Base-by-base conservation (phyloP, 1,284 basidiomycete genomes). In the Tranzscheliella williamsii region DNA sequence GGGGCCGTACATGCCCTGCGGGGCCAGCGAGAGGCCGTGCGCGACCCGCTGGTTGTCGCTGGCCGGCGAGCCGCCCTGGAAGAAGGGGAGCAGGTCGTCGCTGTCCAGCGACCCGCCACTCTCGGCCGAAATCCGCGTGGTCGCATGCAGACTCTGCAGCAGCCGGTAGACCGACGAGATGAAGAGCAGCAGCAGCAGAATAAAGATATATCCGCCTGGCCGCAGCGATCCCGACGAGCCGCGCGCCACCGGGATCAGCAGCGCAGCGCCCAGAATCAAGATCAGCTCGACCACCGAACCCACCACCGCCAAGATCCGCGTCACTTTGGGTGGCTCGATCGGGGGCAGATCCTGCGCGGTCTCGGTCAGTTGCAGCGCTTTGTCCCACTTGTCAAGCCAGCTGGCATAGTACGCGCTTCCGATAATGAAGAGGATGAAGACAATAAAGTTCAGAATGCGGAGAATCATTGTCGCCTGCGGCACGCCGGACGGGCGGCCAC, bases 1-100 rank as follows among this genome's bases (percentile, higher is more conserved):
- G 9, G 66, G 63, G 18, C 53, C 57, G 43, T 68, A 68, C 66
- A 68, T 68, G 13, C 66, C 66, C 26, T 61, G 62, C 0, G 66
- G 62, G 1, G 62, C 66, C 2, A 68, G 16, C 5, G 32, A 34
- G 15, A 55, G 36, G 3, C 58, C 58, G 17, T 61, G 42, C 0
- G 52, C 62, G 2, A 55, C 62, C 0, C 57, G 9, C 13, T 45
- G 32, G 26, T 55, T 49, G 30, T 51, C 43, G 4, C 44, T 48
- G 9, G 52, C 52, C 20, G 26, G 40, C 4, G 43, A 43, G 4
- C 46, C 42, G n/a, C 55, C 51, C 30, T 58, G 44, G 45, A 66
- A 66, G 49, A 66, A 62, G 18, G 61, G 61, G 9, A 60, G 45
- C 2, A 61, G 46, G 21, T 60, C 52, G 38, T 43, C 42, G 4